Percentiles rank a stretch among this genome's conserved stretches.
phyloP scores from a whole-genome alignment of 441 rosid species.

The Gossypium laxum region DNA sequence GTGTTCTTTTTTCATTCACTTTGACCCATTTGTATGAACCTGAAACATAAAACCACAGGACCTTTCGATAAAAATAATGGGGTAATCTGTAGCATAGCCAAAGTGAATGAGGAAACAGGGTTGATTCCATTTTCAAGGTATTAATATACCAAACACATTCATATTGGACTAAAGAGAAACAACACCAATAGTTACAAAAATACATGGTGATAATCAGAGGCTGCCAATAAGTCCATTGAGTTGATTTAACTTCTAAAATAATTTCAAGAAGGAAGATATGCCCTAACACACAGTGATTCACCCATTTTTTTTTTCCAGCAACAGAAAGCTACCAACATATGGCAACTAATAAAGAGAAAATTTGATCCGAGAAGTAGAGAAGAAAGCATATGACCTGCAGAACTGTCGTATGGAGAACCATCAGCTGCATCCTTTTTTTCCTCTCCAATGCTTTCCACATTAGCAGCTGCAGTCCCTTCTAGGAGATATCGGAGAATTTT shows the following conservation, averaged over 20 bases:
- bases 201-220: background rate
- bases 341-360: background rate
- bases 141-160: background rate
- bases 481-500: slow-evolving; percentile 47
- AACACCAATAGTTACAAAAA: background rate
- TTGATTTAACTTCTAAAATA: background rate
- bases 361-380: background rate
- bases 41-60: background rate
- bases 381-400: slow-evolving; percentile 20
- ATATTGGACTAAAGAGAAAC: background rate
- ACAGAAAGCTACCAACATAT: background rate
- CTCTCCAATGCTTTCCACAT: slow-evolving; percentile 32
- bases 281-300: background rate
- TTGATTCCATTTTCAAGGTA: background rate
- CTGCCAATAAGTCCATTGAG: background rate
- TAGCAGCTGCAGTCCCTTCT: slow-evolving; percentile 77
- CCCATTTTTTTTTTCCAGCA: background rate
- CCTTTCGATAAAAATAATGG: background rate
- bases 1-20: slow-evolving; percentile 59
- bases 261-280: background rate
- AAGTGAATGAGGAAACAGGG: background rate
- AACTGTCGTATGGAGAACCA: slow-evolving; percentile 16
- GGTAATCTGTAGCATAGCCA: background rate
- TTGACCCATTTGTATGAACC: slow-evolving; percentile 52
- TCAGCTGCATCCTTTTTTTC: slow-evolving; percentile 31